phyloP scores from a whole-genome alignment of 2,329 filamentous ascomycete genomes.

The Clarireedia sp. region DNA sequence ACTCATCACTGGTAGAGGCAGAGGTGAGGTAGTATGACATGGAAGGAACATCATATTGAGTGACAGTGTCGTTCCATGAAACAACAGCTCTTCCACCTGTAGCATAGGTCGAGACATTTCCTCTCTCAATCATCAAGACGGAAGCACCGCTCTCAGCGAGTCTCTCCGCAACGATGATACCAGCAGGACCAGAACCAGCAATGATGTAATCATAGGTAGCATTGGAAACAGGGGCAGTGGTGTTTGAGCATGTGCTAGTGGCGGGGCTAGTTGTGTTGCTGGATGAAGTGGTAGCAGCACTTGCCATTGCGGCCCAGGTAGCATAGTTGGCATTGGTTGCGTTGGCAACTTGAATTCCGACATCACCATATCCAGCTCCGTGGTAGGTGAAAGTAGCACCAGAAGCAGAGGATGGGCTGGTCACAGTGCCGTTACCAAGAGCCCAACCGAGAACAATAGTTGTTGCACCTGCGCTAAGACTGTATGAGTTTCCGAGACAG shows the following conservation, averaged over 20 bases:
- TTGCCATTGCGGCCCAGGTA: conserved; percentile 6
- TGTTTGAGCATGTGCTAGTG: neutral
- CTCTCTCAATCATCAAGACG: conserved; percentile 9
- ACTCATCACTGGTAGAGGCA: conserved; percentile 8
- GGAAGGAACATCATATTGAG: conserved; percentile 7
- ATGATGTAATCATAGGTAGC: conserved; percentile 7
- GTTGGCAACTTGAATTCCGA: neutral
- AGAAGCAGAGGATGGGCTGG: conserved; percentile 1
- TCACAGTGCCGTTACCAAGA: conserved; percentile 5
- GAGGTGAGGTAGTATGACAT: conserved; percentile 6
- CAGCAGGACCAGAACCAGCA: conserved; percentile 6
- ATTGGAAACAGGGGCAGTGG: neutral
- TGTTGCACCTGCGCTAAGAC: neutral
- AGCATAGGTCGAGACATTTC: conserved; percentile 8
- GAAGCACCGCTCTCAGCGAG: conserved; percentile 7
- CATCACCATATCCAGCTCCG: conserved; percentile 3
- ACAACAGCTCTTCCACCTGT: conserved; percentile 3
- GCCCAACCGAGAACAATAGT: conserved; percentile 3
- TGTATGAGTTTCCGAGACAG: conserved; percentile 29
- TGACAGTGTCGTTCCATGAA: conserved; percentile 6
- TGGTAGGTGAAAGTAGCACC: conserved; percentile 9
- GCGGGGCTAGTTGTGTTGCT: conserved; percentile 1
- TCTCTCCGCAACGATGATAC: conserved; percentile 8
- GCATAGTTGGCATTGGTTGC: conserved; percentile 1
- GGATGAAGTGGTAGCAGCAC: neutral